Evolutionary conservation across 2,329 filamentous ascomycete species (phyloP), one percentile per base, ranked within the genome.

Genomic region (Ascochyta viciae-villosae): DNA sequence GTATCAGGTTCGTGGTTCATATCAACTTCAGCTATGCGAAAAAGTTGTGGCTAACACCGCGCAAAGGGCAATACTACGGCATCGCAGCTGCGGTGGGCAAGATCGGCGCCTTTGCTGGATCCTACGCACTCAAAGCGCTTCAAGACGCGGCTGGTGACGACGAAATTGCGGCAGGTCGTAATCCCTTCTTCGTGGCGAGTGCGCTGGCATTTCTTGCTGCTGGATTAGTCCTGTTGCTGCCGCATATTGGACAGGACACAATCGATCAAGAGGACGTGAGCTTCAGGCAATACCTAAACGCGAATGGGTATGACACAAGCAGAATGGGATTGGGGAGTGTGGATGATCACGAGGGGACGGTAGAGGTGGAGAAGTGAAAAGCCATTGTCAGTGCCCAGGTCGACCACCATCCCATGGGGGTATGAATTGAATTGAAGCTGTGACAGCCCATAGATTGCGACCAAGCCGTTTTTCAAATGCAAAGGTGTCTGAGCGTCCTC

Each of bases 141-240:
- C 82, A 77, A 52, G 73, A 66, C 26, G 66, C 69, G 26, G 74
- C 73, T 2, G 71, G 74, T 7, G 62, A 69, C n/a, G 71, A 74
- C 45, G 48, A 61, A 31, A 67, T 71, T 19, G 72, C 85, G 19
- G 81, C 82, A 5, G 91, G 91, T 0, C 92, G 96, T 72, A 92
- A 96, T 64, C 92, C 92, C 0, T 97, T 96, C 78, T 96, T 87
- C 75, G 91, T 97, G n/a, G 88, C 88, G 2, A 89, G 88, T 35
- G 81, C 85, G 23, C 76, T 96, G 51, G 95, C 91, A 64, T 80
- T 96, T 44, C 88, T 87, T 2, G 91, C 90, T 0, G 76, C 78
- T 9, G 73, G 93, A 26, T 85, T 86, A 1, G 78, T 89, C 8
- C 85, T 92, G 65, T 83, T 84, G 54, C 75, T 96, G 45, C 93